Percentiles rank a stretch among this genome's conserved stretches.
Conservation (phyloP, 352 stramenopile genomes). For the Phytophthora tentaculata region DNA sequence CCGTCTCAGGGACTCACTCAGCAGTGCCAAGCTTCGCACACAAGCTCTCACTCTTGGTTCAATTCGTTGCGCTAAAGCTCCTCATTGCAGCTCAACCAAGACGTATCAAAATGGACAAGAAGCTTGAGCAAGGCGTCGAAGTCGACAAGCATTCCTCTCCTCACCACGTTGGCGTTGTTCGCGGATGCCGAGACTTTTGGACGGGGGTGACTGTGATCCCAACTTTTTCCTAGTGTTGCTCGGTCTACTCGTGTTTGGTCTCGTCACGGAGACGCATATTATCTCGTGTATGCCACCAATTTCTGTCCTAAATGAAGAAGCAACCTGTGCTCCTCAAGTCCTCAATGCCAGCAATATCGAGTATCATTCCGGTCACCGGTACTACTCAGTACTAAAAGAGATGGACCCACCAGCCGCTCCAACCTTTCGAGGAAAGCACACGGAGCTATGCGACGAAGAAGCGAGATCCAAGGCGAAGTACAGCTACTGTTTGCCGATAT, state of each 20-base stretch:
- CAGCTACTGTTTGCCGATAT: conserved; percentile 62
- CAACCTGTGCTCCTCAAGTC: conserved; percentile 13
- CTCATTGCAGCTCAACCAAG: background rate
- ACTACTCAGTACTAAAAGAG: conserved; percentile 24
- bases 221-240: conserved; percentile 27
- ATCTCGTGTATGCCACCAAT: conserved; percentile 16
- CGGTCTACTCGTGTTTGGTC: conserved; percentile 20
- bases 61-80: background rate
- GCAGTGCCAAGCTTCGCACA: too few species aligned
- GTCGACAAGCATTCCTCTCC: conserved; percentile 2
- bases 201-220: conserved; percentile 23
- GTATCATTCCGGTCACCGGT: conserved; percentile 31
- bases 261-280: conserved; percentile 29
- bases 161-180: conserved; percentile 3
- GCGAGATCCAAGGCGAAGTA: conserved; percentile 8
- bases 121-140: conserved; percentile 18
- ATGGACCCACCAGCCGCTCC: conserved; percentile 27
- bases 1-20: background rate
- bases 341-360: conserved; percentile 22
- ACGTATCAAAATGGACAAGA: conserved; percentile 19
- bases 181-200: conserved; percentile 24
- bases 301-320: conserved; percentile 9
- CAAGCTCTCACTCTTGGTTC: conserved; percentile 9
- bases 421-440: conserved; percentile 34
- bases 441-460: conserved; percentile 23